A percentile compares a stretch with the other conserved stretches of the same genome.
Evolutionary conservation across 2,329 filamentous ascomycete genomes (phyloP).

Genomic region (Aspergillus sp.): DNA sequence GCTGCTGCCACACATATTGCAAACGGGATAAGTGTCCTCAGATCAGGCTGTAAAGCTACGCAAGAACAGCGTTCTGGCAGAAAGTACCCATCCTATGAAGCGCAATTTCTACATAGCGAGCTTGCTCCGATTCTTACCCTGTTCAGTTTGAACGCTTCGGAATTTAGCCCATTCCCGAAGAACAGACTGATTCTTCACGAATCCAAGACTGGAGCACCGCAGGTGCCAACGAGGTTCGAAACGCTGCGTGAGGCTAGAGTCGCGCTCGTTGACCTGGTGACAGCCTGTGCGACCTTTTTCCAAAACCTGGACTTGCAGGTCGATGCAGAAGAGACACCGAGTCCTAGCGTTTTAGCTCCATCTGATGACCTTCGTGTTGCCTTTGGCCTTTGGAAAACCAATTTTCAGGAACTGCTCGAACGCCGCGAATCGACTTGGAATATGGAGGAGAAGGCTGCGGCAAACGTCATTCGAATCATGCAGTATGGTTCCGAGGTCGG

Average conservation of each 20-base stretch:
- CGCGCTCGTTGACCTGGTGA: conserved; percentile 17
- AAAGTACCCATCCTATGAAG: not conserved
- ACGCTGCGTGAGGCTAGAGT: conserved; percentile 13
- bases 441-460: conserved; percentile 5
- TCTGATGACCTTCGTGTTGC: not conserved
- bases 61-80: not conserved
- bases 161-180: conserved; percentile 1
- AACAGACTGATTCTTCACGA: conserved; percentile 10
- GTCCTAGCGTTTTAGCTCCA: not conserved
- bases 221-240: conserved; percentile 4
- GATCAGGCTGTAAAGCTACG: not conserved
- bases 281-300: conserved; percentile 4
- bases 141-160: conserved; percentile 16
- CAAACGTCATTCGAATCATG: conserved; percentile 16
- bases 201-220: not conserved
- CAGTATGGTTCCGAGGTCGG: conserved; percentile 5
- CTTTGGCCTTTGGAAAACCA: not conserved
- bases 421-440: conserved; percentile 5
- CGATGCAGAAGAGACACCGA: not conserved
- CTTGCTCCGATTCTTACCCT: conserved; percentile 18
- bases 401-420: not conserved
- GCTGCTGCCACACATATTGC: conserved; percentile 22
- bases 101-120: conserved; percentile 19
- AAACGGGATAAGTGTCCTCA: conserved; percentile 17
- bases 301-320: not conserved